Evolutionary conservation across 1,139 yeast species (phyloP), one percentile per base, ranked within the genome.

Genomic region (Blastobotrys proliferans): DNA sequence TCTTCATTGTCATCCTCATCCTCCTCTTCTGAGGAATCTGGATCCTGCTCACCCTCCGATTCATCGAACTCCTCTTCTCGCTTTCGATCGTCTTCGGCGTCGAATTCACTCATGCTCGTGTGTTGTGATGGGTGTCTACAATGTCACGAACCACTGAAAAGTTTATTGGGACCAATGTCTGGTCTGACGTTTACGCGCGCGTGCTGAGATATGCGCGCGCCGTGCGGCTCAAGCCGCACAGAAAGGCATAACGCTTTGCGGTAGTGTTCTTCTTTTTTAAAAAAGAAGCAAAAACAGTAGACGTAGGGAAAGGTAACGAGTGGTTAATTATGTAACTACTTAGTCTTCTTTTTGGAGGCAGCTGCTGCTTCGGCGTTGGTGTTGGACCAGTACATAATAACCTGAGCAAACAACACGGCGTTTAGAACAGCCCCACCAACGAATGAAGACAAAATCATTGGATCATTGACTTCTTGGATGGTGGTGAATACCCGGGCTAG

Each of bases 401-500:
- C 60, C 50, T 68, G 72, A 11, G 58, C 37, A 31, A 61, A 67
- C 29, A 68, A 51, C 8, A 67, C 48, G 17, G 55, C 45, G 44
- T 68, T 68, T 39, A 68, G 54, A 1, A 58, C 51, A 2, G 65
- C 63, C 32, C 64, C 62, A 5, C 60, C 59, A 19, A 56, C 43
- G 45, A 60, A 64, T 0, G 69, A 67, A 19, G 53, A 46, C 31
- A 68, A 48, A 27, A 68, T 57, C 42, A 63, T 39, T 11, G 57
- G 57, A 40, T 68, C 71, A 24, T 58, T 54, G 27, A 65, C 66
- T 31, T 68, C 70, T 49, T 70, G 73, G 33, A 73, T 43, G 1
- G 82, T 75, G 28, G 85, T 79, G 56, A 74, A 77, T 13, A 79
- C 76, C 45, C 85, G 67, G 21, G 77, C 73, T 26, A 73, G 60